Evolutionary conservation across 768 basidiomycete species (phyloP), one percentile per base, ranked within the genome.

Genomic region (button mushroom (Agaricus bisporus)): DNA sequence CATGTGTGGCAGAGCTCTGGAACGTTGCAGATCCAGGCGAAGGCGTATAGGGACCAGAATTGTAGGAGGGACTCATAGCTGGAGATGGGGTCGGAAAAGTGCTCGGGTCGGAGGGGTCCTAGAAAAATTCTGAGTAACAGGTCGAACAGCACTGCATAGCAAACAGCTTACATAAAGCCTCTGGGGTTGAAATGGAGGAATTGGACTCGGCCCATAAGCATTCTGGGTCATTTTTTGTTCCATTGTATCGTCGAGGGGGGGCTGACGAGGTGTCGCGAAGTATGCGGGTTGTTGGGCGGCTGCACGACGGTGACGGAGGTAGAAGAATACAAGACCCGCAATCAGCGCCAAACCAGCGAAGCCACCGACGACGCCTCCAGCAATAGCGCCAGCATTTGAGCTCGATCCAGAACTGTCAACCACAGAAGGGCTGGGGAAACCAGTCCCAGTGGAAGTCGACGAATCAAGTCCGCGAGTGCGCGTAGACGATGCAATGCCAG

Each of bases 281-380:
- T 47, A 26, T 8, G 53, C 54, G 6, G 36, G 47, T 56, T 59
- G 38, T 42, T 14, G 20, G 25, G 50, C 28, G 11, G 41, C 48
- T 53, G 57, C 7, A 35, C 62, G 46, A 44, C 17, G 37, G 45
- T 43, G 54, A 57, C 44, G 70, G 57, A 68, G 10, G 55, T 74
- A 64, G 61, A 67, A 74, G 49, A 65, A 62, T 5, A 63, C 49
- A 5, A 64, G 52, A 1, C 64, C 75, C 4, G 60, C 73, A 11
- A 83, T 65, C 42, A 77, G 56, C 7, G 71, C 75, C 17, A 79
- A 53, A n/a, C 64, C 71, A 25, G 79, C 70, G 0, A 85, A 54
- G 12, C 77, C 81, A 3, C 81, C 81, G 5, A 83, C 71, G 6
- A 80, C 78, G n/a, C 85, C 84, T 38, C 84, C 85, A 0, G 78